Evolutionary conservation across 1,284 basidiomycete species (phyloP).

Genomic region (Neotropicomus parvogracilis): DNA sequence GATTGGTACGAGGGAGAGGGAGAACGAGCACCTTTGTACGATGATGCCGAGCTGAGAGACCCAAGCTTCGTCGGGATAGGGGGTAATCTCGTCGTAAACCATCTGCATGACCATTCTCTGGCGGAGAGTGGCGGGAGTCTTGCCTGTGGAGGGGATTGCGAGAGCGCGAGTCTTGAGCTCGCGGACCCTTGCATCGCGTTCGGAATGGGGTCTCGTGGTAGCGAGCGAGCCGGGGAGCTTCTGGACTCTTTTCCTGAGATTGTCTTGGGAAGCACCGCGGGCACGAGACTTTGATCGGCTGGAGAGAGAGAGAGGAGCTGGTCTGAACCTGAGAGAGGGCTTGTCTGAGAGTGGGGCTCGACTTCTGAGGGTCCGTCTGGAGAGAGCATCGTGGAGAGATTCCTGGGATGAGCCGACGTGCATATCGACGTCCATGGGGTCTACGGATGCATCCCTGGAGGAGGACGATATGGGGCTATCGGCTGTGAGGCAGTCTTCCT

Average conservation of each 20-base stretch:
- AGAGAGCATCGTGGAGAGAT: conserved; percentile 21
- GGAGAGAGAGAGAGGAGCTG: conserved; percentile 20
- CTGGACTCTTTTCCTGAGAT: conserved; percentile 27
- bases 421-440: conserved; percentile 28
- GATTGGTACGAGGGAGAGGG: background rate
- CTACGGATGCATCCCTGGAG: conserved; percentile 34
- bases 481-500: conserved; percentile 28
- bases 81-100: conserved; percentile 58
- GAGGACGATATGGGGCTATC: conserved; percentile 33
- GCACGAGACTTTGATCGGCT: conserved; percentile 26
- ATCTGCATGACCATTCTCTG: conserved; percentile 53
- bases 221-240: conserved; percentile 21
- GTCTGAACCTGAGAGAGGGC: conserved; percentile 25
- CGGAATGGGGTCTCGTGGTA: conserved; percentile 22
- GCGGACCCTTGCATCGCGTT: conserved; percentile 32
- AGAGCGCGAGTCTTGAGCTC: conserved; percentile 43
- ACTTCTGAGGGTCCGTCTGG: conserved; percentile 29
- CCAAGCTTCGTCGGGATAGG: conserved; percentile 56
- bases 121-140: conserved; percentile 52
- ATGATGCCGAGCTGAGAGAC: conserved; percentile 43
- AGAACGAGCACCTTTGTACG: conserved; percentile 43
- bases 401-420: conserved; percentile 28
- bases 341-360: conserved; percentile 23
- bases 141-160: conserved; percentile 50
- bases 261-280: conserved; percentile 27